Evolutionary conservation across 2,329 filamentous ascomycete genomes (phyloP).

Genomic region (Pseudogymnoascus sp.): DNA sequence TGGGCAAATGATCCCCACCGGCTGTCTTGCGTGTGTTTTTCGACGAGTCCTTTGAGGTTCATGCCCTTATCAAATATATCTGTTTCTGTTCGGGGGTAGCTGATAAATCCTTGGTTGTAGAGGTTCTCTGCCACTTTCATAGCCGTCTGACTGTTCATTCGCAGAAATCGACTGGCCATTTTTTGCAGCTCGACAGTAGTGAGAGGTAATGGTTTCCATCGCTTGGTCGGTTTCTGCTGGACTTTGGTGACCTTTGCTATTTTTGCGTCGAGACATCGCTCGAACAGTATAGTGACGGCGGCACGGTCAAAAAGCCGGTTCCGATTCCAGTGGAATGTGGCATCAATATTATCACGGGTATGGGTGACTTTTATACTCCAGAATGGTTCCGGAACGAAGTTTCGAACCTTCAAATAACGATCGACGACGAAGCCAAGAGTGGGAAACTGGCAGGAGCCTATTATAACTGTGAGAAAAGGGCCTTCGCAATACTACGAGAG

Average conservation of each 20-base stretch:
- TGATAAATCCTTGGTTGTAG: conserved; percentile 93
- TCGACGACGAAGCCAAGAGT: conserved; percentile 96
- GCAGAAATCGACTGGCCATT: conserved; percentile 79
- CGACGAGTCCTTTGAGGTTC: conserved; percentile 69
- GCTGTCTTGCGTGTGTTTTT: conserved; percentile 72
- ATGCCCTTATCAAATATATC: conserved; percentile 91
- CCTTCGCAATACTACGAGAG: neutral
- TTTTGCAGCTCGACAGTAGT: conserved; percentile 97
- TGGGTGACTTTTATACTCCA: conserved; percentile 88
- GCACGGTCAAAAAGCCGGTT: conserved; percentile 82
- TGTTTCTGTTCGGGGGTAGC: conserved; percentile 94
- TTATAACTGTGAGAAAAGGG: conserved; percentile 12
- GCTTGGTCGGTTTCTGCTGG: conserved; percentile 82
- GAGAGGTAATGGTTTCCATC: conserved; percentile 86
- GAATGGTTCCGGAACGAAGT: conserved; percentile 86
- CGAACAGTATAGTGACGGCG: conserved; percentile 72
- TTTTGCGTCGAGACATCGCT: conserved; percentile 71
- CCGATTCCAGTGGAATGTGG: conserved; percentile 77
- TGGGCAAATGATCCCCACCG: conserved; percentile 78
- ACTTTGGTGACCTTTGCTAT: conserved; percentile 76
- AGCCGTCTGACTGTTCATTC: conserved; percentile 83
- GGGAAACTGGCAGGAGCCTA: conserved; percentile 89
- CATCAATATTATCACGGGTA: conserved; percentile 66
- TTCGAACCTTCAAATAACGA: conserved; percentile 85
- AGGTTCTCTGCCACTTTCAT: conserved; percentile 83